phyloP scores from a whole-genome alignment of 2,329 filamentous ascomycete species.

The Xylariaceae sp. region DNA sequence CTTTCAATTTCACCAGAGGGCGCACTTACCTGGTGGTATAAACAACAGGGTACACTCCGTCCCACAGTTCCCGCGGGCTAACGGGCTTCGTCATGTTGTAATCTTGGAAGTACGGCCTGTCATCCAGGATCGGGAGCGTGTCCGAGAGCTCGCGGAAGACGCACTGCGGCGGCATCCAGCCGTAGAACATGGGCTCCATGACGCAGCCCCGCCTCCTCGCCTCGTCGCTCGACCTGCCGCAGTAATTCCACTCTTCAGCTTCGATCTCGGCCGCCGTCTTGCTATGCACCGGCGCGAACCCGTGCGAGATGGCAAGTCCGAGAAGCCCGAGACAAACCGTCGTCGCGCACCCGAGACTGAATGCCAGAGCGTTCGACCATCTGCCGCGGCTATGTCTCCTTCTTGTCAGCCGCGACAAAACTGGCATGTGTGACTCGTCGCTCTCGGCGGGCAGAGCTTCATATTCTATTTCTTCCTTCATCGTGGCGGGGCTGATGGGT shows the following conservation, averaged over 20 bases:
- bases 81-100: conserved; percentile 15
- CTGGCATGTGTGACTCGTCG: neutral
- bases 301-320: neutral
- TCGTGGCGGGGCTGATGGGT: neutral
- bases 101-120: conserved; percentile 13
- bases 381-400: neutral
- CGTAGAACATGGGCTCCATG: conserved; percentile 19
- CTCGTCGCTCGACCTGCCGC: conserved; percentile 12
- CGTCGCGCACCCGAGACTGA: neutral
- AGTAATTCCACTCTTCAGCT: conserved; percentile 16
- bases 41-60: conserved; percentile 11
- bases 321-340: neutral
- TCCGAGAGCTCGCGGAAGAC: conserved; percentile 15
- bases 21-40: conserved; percentile 11
- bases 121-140: conserved; percentile 15
- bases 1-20: no score
- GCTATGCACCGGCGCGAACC: neutral
- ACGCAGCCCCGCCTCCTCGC: conserved; percentile 14
- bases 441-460: neutral
- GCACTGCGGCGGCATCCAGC: conserved; percentile 17
- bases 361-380: neutral
- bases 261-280: conserved; percentile 13
- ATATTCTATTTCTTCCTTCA: neutral
- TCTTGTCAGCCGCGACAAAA: neutral
- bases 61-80: conserved; percentile 9